Evolutionary conservation across 208 protist genomes (phyloP), one percentile per base, ranked within the genome.

Genomic region (Vickermania spadyakhi): DNA sequence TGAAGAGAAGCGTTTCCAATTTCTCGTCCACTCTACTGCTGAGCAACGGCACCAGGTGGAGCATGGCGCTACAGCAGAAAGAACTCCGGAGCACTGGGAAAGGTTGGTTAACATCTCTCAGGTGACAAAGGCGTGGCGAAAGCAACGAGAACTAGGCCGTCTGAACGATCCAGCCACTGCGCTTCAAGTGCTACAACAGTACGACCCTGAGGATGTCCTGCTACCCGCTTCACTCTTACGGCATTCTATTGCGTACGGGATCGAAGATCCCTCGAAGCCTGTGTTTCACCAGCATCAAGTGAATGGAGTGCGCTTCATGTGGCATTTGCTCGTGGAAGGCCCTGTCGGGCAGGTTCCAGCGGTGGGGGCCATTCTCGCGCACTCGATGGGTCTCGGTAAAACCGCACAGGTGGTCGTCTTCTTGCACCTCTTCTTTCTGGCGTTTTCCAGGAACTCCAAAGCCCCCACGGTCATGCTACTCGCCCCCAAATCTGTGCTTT

Each of bases 361-460:
- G 2, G 80, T 90, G 21, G 88, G 88, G 23, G 81, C 77, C 64
- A 86, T 94, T 49, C 72, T 94, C 2, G 81, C 88, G 0, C 88
- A 94, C 73, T 89, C 88, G 0, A 94, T 94, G 88, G 88, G 88
- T 22, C 82, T 94, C 3, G 88, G 88, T 26, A 94, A 94, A 62
- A 94, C 88, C 7, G 82, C 72, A 41, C 88, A 94, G 65, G 84
- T 87, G 14, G 66, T 94, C 7, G 56, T 90, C 25, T 94, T 94
- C 31, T 49, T 87, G 4, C 82, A 91, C 53, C 66, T 94, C n/a
- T 87, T 84, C 54, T 53, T 89, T 55, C n/a, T 28, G 23, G n/a
- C 21, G 30, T 66, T 64, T 26, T 41, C 1, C 11, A 11, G 51
- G 0, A 13, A 25, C 22, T 25, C 22, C 28, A 18, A 25, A 1